These are phyloP conservation scores for Pseudoneurospora amorphoporcata DNA, from an alignment of 495 filamentous ascomycete genomes.

Conservation along the genomic window DNA sequence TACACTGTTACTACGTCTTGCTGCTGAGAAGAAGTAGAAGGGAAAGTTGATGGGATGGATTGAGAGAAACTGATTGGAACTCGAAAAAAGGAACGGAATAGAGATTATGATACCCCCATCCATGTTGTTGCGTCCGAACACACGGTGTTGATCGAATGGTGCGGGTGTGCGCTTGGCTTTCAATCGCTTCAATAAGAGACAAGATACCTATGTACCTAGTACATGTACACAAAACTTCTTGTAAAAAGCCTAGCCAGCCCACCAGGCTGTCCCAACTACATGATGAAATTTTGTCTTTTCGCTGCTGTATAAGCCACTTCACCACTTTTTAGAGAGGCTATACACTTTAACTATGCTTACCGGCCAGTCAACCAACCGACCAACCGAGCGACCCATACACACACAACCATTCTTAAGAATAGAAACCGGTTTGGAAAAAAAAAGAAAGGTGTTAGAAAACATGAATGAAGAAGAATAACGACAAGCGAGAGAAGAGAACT, in stretches of 20 bases:
- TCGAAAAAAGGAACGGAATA: background rate
- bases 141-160: too few relatives aligned
- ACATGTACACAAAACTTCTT: background rate
- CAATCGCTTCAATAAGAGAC: background rate
- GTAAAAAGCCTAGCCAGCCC: background rate
- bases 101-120: background rate
- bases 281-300: background rate
- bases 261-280: background rate
- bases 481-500: conserved; percentile 1
- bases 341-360: background rate
- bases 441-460: background rate
- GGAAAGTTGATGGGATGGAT: background rate
- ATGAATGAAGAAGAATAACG: background rate
- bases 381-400: too few relatives aligned
- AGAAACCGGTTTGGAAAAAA: too few relatives aligned
- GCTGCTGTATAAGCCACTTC: background rate
- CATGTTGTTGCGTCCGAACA: background rate
- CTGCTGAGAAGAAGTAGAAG: background rate
- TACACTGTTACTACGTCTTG: background rate
- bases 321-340: too few relatives aligned
- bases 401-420: background rate
- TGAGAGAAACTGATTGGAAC: background rate
- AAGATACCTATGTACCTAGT: background rate
- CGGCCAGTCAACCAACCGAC: background rate
- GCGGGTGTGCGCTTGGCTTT: too few relatives aligned